Evolutionary conservation across 2,329 filamentous ascomycete genomes (phyloP), one percentile per base, ranked within the genome.

Genomic region (Calonectria pteridis): DNA sequence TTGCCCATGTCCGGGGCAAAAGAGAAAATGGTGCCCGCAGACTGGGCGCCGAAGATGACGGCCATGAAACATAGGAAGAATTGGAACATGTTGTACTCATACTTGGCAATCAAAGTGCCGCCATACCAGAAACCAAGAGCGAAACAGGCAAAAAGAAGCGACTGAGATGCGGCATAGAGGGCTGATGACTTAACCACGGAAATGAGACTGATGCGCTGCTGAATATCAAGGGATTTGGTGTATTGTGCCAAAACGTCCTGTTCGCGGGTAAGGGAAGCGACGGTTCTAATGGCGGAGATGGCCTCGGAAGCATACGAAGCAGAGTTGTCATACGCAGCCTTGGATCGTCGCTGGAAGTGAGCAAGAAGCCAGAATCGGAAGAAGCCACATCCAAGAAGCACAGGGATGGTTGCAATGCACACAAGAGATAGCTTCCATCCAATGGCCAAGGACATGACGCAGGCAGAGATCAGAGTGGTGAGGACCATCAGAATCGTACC

Each of bases 51-150:
- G 80, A 98, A 98, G 80, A 98, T 94, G 79, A 98, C 91, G 58
- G 95, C 90, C 74, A 93, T 92, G 85, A 98, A 98, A 80, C 94
- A 95, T 59, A 98, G 88, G 86, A 98, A 98, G 89, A 98, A 98
- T 78, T 96, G 93, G 84, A 96, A 96, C 80, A 95, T 89, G 77
- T 85, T 84, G 83, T 97, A 96, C 82, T 97, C 94, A 62, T 85
- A 81, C 71, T 89, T 89, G 28, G 90, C 92, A 67, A 98, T 93
- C 37, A 97, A 87, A 0, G 89, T 94, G 33, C 95, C 94, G 74
- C 95, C 95, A 80, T 97, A 98, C 95, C 95, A 98, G 87, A 98
- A 98, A 2, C 94, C 95, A 5, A 98, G 91, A 0, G 95, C 95
- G 73, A 97, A 93, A 77, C 93, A 95, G 59, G 95, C 88, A 86